Base-by-base conservation (phyloP, 1,284 basidiomycete genomes). In the Heterobasidion parviporum region DNA sequence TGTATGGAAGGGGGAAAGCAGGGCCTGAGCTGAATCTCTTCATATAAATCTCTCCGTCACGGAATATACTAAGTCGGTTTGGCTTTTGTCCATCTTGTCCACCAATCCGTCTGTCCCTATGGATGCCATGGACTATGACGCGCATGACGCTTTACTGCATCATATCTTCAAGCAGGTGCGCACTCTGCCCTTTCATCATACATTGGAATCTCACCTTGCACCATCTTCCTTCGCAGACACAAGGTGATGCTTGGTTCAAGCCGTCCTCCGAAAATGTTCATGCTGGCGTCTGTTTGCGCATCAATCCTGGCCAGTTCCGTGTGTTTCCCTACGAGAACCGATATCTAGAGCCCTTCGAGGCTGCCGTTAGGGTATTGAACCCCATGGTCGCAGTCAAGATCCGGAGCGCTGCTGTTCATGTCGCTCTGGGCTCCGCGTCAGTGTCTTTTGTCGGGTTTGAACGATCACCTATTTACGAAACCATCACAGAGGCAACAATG, bases 371-470 rank as follows among this genome's bases (percentile, higher is more conserved):
- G 8, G 70, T 73, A 33, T 74, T 93, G 54, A 92, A 92, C 64
- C 87, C 88, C 15, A 82, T 89, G 50, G 86, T 90, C 47, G 89
- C 89, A 3, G 83, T 92, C 64, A 91, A 90, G 70, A 73, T 89
- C 48, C 81, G 88, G 41, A 87, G 82, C 62, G 87, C 88, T 36
- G 86, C 89, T n/a, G 85, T 91, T n/a, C 85, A 90, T 63, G 87
- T 87, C 43, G 87, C 89, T 43, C 75, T 89, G 59, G 70, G 78
- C 20, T 79, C 77, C 35, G 78, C 85, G 83, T 90, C 67, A 59
- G 88, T 78, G 20, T 44, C 14, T 10, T 3, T 5, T 26, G 26
- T 26, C 26, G 58, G n/a, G 41, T 34, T 26, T 26, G 26, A 26
- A 26, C 2, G 26, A 26, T 26, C 4, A 26, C 26, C 3, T 26